Conservation (phyloP, 2,329 filamentous ascomycete genomes). For the Cytospora paraplurivora region DNA sequence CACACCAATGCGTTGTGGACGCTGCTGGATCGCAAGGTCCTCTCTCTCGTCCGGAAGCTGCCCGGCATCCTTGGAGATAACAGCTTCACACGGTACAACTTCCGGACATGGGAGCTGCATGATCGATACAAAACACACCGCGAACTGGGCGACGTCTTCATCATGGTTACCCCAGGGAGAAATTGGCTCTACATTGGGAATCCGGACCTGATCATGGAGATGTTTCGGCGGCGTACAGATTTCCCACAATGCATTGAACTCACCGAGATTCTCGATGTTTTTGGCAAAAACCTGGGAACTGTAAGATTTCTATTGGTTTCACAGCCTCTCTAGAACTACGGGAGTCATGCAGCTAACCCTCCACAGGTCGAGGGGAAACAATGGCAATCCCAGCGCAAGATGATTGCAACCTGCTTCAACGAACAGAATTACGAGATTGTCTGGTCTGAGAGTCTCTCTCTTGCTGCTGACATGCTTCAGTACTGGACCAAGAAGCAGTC, state of each 20-base stretch:
- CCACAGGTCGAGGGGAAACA: constrained; percentile 10
- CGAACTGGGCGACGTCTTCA: constrained; percentile 34
- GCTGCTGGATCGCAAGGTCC: constrained; percentile 34
- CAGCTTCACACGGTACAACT: constrained; percentile 40
- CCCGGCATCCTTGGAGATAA: constrained; percentile 33
- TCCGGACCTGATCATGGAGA: constrained; percentile 5
- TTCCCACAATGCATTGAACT: neutral
- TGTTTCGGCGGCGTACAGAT: constrained; percentile 1
- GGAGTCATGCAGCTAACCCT: neutral
- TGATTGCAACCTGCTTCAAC: constrained; percentile 11
- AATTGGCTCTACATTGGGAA: constrained; percentile 16
- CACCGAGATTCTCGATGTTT: constrained; percentile 16
- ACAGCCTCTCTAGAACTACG: too few relatives aligned
- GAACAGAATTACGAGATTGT: constrained; percentile 20
- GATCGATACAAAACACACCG: constrained; percentile 23
- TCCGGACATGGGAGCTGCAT: constrained; percentile 31
- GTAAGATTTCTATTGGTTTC: constrained; percentile 1
- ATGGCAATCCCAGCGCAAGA: constrained; percentile 15
- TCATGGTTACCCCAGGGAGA: neutral
- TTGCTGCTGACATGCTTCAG: constrained; percentile 6
- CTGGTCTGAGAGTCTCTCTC: constrained; percentile 7
- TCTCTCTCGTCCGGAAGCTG: constrained; percentile 31
- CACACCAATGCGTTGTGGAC: constrained; percentile 39
- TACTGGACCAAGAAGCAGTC: constrained; percentile 13
- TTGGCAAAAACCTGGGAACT: constrained; percentile 17